A percentile compares a stretch with the other conserved stretches of the same genome.
Evolutionary conservation across 2,329 filamentous ascomycete genomes (phyloP).

Genomic region (Volutella citrinella): DNA sequence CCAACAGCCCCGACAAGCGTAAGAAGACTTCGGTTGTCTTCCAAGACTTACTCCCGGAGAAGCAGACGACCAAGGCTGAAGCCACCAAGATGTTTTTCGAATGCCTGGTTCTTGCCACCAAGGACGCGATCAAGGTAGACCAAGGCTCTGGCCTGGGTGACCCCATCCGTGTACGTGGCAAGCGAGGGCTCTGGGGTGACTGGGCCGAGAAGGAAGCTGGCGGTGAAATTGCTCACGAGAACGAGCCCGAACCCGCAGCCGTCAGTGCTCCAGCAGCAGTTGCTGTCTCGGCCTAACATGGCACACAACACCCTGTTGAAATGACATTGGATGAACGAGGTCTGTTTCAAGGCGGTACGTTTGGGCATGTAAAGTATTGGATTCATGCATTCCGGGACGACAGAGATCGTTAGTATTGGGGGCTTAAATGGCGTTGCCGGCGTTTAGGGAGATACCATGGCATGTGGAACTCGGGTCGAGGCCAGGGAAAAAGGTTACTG

Average conservation of each 20-base stretch:
- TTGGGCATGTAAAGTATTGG: conserved; percentile 33
- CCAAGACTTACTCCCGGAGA: conserved; percentile 85
- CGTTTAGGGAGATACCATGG: conserved; percentile 40
- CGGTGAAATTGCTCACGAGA: conserved; percentile 55
- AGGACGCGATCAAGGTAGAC: conserved; percentile 96
- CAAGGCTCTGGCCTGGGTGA: conserved; percentile 76
- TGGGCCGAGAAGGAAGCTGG: conserved; percentile 83
- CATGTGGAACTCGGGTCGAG: conserved; percentile 25
- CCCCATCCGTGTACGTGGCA: conserved; percentile 79
- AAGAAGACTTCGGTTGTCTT: conserved; percentile 78
- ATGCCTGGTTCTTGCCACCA: conserved; percentile 90
- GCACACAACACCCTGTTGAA: conserved; percentile 2
- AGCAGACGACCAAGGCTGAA: conserved; percentile 76
- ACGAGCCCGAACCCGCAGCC: conserved; percentile 39
- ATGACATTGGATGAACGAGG: too few relatives aligned
- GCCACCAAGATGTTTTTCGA: conserved; percentile 99
- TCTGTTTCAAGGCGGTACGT: too few relatives aligned
- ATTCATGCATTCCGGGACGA: conserved; percentile 33
- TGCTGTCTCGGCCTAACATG: conserved; percentile 32
- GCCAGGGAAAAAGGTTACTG: conserved; percentile 21
- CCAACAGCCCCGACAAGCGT: conserved; percentile 66
- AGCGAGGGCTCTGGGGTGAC: conserved; percentile 92
- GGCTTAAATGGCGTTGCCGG: conserved; percentile 34
- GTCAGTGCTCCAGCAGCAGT: conserved; percentile 30
- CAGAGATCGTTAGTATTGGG: too few relatives aligned